Evolutionary conservation across 352 stramenopile genomes (phyloP).

Genomic region (Globisporangium spinosum): DNA sequence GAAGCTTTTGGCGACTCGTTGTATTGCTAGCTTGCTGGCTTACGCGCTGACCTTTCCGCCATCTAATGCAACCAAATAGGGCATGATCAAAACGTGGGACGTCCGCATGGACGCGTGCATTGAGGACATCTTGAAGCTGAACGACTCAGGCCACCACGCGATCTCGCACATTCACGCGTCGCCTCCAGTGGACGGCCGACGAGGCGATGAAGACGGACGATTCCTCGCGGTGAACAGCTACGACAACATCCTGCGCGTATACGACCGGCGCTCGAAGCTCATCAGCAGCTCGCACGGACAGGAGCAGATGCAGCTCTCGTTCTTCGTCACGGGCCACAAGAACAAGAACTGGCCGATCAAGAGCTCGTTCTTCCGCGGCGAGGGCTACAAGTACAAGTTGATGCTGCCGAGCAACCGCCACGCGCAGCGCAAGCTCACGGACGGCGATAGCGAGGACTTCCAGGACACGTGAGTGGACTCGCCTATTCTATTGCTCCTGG

Average conservation of each 20-base stretch:
- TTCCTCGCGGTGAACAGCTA: constrained; percentile 88
- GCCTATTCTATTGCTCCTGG: not conserved
- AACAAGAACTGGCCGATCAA: constrained; percentile 92
- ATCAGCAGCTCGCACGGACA: constrained; percentile 68
- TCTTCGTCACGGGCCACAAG: constrained; percentile 80
- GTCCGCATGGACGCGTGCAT: constrained; percentile 77
- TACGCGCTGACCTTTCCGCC: not conserved
- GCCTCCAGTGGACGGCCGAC: constrained; percentile 51
- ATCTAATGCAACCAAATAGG: constrained; percentile 20
- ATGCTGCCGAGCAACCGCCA: constrained; percentile 49
- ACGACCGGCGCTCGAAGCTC: constrained; percentile 79
- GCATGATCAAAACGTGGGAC: constrained; percentile 87
- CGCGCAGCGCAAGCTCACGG: constrained; percentile 64
- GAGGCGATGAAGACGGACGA: constrained; percentile 64
- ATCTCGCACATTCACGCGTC: constrained; percentile 85
- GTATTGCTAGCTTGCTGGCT: not conserved
- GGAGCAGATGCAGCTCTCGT: constrained; percentile 78
- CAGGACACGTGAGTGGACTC: constrained; percentile 28
- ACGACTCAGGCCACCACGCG: constrained; percentile 69
- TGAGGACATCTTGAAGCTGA: constrained; percentile 73
- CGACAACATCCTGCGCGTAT: constrained; percentile 88
- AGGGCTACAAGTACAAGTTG: constrained; percentile 87
- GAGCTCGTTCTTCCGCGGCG: constrained; percentile 85
- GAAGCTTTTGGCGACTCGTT: not conserved
- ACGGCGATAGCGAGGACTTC: constrained; percentile 76